These are phyloP conservation scores for Schizochytrium sp. DNA, from an alignment of 108 stramenopile genomes.

Conservation along the genomic window DNA sequence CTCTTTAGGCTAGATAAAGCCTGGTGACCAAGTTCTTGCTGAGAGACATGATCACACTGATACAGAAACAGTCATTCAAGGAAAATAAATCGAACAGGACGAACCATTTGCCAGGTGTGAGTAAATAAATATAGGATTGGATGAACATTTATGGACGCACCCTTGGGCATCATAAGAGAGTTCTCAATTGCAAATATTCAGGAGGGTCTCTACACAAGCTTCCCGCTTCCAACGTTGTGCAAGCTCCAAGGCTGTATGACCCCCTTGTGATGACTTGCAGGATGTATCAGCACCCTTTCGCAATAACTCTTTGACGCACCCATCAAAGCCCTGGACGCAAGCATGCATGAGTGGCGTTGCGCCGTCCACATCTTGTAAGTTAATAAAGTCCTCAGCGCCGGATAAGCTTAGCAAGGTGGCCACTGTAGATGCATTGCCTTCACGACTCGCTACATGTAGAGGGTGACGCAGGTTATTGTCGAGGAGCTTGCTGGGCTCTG, in stretches of 20 bases:
- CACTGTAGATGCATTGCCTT: constrained; percentile 1
- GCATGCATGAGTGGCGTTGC: constrained; percentile 24
- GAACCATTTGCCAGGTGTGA: too few relatives aligned
- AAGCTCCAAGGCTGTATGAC: constrained; percentile 40
- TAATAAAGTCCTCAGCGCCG: background rate
- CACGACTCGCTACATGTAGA: constrained; percentile 11
- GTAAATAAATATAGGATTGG: too few relatives aligned
- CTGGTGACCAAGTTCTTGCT: too few relatives aligned
- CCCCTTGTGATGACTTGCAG: background rate
- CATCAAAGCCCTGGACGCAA: constrained; percentile 19
- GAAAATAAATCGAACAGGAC: too few relatives aligned
- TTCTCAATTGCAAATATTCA: too few relatives aligned
- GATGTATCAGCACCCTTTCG: background rate
- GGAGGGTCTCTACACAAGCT: background rate
- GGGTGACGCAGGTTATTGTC: constrained; percentile 21
- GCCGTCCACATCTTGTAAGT: constrained; percentile 31
- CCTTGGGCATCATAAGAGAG: too few relatives aligned
- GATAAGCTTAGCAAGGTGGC: background rate
- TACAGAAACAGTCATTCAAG: too few relatives aligned
- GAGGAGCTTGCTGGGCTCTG: background rate
- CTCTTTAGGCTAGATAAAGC: too few relatives aligned
- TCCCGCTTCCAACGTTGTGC: background rate
- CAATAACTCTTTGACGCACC: background rate
- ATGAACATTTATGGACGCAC: too few relatives aligned
- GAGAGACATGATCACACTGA: too few relatives aligned